Percentiles rank a stretch among this genome's conserved stretches.
These are phyloP conservation scores for Dactylellina parvicollis DNA, from an alignment of 2,329 filamentous ascomycete genomes.

Conservation along the genomic window DNA sequence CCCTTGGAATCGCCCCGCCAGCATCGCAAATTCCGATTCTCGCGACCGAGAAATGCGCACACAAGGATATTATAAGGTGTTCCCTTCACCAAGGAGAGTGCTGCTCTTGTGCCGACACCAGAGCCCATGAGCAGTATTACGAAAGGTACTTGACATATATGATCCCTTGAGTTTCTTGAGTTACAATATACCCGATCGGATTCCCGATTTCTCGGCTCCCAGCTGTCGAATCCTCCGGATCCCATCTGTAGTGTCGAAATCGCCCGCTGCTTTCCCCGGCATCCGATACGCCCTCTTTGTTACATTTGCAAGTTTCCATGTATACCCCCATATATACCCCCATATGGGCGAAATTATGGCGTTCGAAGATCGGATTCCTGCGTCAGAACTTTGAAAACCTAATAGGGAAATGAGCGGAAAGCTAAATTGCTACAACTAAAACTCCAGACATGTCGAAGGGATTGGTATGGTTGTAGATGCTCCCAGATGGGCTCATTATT, in stretches of 20 bases:
- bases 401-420: conserved; percentile 18
- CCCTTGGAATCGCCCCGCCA: conserved; percentile 15
- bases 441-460: conserved; percentile 47
- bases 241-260: conserved; percentile 42
- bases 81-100: conserved; percentile 46
- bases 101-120: conserved; percentile 47
- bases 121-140: conserved; percentile 49
- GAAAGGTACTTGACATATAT: conserved; percentile 38
- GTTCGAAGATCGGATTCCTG: conserved; percentile 26
- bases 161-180: conserved; percentile 7
- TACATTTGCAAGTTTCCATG: conserved; percentile 2
- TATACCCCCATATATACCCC: background rate
- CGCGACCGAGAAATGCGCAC: conserved; percentile 49
- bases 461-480: conserved; percentile 44
- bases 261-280: conserved; percentile 14
- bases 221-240: conserved; percentile 26
- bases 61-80: conserved; percentile 51
- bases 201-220: conserved; percentile 2
- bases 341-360: background rate
- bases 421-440: conserved; percentile 49
- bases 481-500: conserved; percentile 53
- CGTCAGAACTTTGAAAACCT: conserved; percentile 12
- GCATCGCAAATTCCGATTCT: conserved; percentile 9
- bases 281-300: conserved; percentile 13
- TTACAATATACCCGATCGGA: conserved; percentile 34